Evolutionary conservation across 306 rosid species (phyloP), one percentile per base, ranked within the genome.

Genomic region (Cicer yamashitae): DNA sequence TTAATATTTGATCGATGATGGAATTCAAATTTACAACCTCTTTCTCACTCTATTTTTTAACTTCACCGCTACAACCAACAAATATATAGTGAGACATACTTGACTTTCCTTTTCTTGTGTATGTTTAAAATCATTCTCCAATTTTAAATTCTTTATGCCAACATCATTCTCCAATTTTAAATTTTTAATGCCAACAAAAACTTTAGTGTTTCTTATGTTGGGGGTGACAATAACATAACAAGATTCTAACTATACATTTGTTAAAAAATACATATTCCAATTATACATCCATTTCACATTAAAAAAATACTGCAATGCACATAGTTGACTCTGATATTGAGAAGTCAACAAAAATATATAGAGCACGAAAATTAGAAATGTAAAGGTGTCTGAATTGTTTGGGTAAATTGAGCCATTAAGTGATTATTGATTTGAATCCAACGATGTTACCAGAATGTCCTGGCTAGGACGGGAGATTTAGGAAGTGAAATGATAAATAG

Each of bases 141-240:
- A 37, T 67, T 73, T 53, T 57, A 48, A 15, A 48, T 48, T 68
- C 34, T 39, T 3, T 6, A 6, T 66, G 54, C 14, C 70, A 43
- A 76, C 62, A 61, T 17, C 18, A 17, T 17, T 17, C 18, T 17
- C 18, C 18, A 17, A 17, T 17, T 17, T 17, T 17, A 17, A 17
- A 17, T 17, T 17, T 17, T 17, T 17, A 17, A 17, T 67, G 56
- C 15, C 71, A 44, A 76, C 63, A 62, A 17, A 17, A 11, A 7
- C 57, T 66, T 5, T 40, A 8, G 10, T 58, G 3, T 48, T 40
- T 7, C 10, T 52, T 25, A 1, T 18, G 3, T 18, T 63, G 11
- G 34, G 20, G 47, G 8, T 13, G 9, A 65, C 70, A 37, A 40
- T 39, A 9, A 63, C 25, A 45, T 50, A 75, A 75, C 53, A 37